Evolutionary conservation across 116 monocot species (phyloP).

Genomic region (Dioscorea cayenensis): DNA sequence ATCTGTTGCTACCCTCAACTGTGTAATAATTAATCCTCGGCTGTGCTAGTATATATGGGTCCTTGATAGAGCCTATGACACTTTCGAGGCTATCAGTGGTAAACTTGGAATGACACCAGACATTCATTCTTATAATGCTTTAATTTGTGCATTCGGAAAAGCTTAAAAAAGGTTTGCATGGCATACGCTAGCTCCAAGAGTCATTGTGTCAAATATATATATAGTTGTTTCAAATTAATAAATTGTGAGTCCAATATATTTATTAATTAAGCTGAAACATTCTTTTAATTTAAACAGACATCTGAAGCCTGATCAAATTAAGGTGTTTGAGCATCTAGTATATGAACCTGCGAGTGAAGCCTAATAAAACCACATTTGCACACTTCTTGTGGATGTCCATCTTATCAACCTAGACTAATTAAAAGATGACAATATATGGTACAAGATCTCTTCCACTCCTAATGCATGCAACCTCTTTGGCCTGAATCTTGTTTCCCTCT

Average conservation of each 20-base stretch:
- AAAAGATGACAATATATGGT: no score
- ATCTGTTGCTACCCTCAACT: no score
- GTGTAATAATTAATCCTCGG: slow-evolving; percentile 38
- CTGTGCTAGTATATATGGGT: slow-evolving; percentile 98
- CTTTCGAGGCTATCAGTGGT: slow-evolving; percentile 73
- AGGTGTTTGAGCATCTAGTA: slow-evolving; percentile 79
- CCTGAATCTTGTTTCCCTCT: no score
- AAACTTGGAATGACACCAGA: slow-evolving; percentile 75
- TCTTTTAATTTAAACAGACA: slow-evolving; percentile 42
- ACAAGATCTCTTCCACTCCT: not conserved
- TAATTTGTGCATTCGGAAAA: slow-evolving; percentile 87
- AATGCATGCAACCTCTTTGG: no score
- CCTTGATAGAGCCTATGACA: slow-evolving; percentile 89
- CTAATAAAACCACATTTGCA: slow-evolving; percentile 78
- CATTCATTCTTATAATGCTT: slow-evolving; percentile 94
- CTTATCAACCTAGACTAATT: slow-evolving; percentile 46
- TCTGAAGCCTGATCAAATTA: slow-evolving; percentile 72
- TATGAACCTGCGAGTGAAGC: slow-evolving; percentile 80
- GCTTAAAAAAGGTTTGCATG: slow-evolving; percentile 54
- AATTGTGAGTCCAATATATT: no score
- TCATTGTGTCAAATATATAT: no score
- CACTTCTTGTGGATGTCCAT: slow-evolving; percentile 79
- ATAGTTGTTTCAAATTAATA: no score
- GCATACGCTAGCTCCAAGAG: no score
- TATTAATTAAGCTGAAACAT: no score